Percentiles rank a stretch among this genome's conserved stretches.
Evolutionary conservation across 73 alveolate species (phyloP).

Genomic region (Paramecium primaurelia): DNA sequence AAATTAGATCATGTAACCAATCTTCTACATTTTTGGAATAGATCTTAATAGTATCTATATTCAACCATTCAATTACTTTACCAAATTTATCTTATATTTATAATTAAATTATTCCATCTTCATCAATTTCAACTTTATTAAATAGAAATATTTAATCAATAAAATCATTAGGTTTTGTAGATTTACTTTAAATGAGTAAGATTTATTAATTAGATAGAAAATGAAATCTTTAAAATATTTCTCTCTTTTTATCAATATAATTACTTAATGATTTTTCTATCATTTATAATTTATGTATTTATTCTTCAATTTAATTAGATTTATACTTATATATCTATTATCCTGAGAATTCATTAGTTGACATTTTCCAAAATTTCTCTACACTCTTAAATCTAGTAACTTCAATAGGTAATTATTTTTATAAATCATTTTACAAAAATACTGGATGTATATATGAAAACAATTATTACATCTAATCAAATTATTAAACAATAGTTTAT

Average conservation of each 20-base stretch:
- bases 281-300: background rate
- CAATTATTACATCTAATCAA: background rate
- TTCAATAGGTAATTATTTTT: constrained; percentile 15
- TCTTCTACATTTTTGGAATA: background rate
- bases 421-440: background rate
- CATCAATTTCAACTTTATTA: background rate
- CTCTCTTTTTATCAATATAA: constrained; percentile 24
- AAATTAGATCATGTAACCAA: background rate
- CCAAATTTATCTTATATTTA: background rate
- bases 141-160: background rate
- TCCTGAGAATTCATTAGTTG: background rate
- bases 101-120: background rate
- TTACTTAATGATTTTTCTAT: background rate
- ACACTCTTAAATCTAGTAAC: background rate
- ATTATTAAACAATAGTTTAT: background rate
- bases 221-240: background rate
- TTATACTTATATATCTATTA: background rate
- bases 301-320: background rate
- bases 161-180: background rate
- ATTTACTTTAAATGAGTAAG: background rate
- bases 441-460: background rate
- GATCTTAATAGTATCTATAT: background rate
- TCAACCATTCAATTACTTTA: background rate
- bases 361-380: background rate
- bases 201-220: background rate